Conservation (phyloP, 1,284 basidiomycete genomes). For the Cutaneotrichosporon sp. region DNA sequence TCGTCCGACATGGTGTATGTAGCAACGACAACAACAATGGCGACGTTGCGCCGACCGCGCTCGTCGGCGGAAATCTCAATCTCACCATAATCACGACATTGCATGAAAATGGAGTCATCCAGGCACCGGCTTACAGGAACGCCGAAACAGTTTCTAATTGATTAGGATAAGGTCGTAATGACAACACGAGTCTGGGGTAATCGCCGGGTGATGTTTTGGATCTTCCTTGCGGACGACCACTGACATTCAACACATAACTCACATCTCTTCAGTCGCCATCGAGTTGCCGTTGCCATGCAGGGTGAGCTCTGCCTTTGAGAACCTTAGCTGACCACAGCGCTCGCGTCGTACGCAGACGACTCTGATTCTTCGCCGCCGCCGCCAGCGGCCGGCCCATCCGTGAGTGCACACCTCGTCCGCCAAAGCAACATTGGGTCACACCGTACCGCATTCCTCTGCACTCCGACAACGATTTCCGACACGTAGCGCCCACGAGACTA, state of each 20-base stretch:
- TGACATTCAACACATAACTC: neutral
- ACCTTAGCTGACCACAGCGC: conserved; percentile 6
- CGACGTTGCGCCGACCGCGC: neutral
- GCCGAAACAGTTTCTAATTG: neutral
- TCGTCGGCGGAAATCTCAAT: neutral
- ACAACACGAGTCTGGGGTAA: no score
- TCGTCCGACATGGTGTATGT: conserved; percentile 13
- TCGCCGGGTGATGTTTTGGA: no score
- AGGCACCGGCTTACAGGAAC: conserved; percentile 2
- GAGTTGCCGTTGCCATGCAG: conserved; percentile 9
- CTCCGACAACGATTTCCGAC: neutral
- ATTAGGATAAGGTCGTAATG: conserved; percentile 1
- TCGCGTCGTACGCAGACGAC: conserved; percentile 16
- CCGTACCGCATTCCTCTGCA: neutral
- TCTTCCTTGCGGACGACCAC: no score
- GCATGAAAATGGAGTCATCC: neutral
- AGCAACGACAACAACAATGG: neutral
- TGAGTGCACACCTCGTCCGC: conserved; percentile 6
- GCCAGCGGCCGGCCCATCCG: conserved; percentile 11
- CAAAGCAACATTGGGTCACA: conserved; percentile 14
- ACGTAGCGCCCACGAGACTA: neutral
- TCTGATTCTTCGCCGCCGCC: conserved; percentile 10
- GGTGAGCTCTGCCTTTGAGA: neutral
- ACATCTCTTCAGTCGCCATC: no score
- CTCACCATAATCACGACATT: neutral